Evolutionary conservation across 345 rosid genomes (phyloP), one percentile per base, ranked within the genome.

Genomic region (Moricandia moricandioides): DNA sequence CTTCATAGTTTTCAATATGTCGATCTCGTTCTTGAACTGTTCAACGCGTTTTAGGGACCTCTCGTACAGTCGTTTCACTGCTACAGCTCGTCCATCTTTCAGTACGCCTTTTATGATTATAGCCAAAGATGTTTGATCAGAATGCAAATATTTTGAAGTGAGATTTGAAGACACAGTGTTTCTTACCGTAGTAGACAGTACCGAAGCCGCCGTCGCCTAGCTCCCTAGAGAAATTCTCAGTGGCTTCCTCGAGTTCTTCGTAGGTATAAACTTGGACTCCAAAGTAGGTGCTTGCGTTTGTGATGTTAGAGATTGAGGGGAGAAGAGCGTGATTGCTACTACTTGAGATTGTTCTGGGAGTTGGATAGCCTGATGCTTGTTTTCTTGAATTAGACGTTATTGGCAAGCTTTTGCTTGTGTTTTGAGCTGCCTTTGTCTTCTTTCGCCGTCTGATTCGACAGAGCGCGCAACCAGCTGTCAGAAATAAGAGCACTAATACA

Each of bases 141-240:
- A 26, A 69, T 3, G 18, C n/a, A 6, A 45, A 16, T 10, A 3
- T 11, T 1, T 16, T 49, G 0, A 58, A 61, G 37, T 52, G 31
- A 39, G 45, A 29, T 4, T 12, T 29, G 0, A 30, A 33, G 5
- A 24, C 11, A n/a, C n/a, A n/a, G n/a, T 16, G 57, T 14, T 17
- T 47, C 82, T 73, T 74, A 93, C 98, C 98, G 16, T 85, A 72
- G 60, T 91, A 94, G 79, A 94, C 98, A 0, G 86, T 81, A 57
- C 98, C 97, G 10, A 87, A 94, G 49, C 98, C 98, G 33, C 98
- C 98, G 26, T 89, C 91, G 3, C 98, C 98, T 3, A 94, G 96
- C 69, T 88, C 87, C 71, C 82, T 88, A 6, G 95, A 86, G 45
- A 94, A 93, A 82, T 82, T 79, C 14, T 81, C 79, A 0, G 98